Evolutionary conservation across 805 yeast genomes (phyloP).

Genomic region (Candida ascalaphidarum): DNA sequence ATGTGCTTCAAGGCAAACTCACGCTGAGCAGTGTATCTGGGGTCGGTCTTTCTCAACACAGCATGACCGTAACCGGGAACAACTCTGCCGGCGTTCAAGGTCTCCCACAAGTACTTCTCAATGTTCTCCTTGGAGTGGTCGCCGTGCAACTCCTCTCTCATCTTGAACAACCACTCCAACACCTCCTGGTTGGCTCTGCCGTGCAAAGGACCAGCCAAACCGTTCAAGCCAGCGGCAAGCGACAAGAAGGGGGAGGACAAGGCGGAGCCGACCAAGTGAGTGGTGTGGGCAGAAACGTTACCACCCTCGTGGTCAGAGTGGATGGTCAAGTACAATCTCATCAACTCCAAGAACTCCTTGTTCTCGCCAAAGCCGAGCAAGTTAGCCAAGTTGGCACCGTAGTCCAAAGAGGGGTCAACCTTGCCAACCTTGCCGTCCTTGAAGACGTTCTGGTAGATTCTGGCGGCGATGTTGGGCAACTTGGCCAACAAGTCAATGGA

Average conservation of each 20-base stretch:
- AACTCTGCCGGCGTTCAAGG: constrained; percentile 66
- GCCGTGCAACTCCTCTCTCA: constrained; percentile 61
- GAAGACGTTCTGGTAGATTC: constrained; percentile 58
- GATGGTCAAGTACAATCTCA: constrained; percentile 65
- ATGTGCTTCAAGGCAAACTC: constrained; percentile 57
- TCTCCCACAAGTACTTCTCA: constrained; percentile 61
- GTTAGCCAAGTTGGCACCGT: constrained; percentile 64
- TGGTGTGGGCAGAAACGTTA: constrained; percentile 74
- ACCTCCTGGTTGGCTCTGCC: constrained; percentile 86
- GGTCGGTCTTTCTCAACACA: constrained; percentile 76
- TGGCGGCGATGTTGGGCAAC: constrained; percentile 68
- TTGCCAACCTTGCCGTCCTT: constrained; percentile 51
- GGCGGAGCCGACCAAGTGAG: constrained; percentile 79
- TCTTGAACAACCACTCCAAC: constrained; percentile 59
- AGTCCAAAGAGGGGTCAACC: constrained; percentile 49
- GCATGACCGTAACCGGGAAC: constrained; percentile 90
- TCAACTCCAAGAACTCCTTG: constrained; percentile 56
- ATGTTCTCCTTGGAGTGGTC: constrained; percentile 44
- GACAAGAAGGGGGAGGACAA: constrained; percentile 69
- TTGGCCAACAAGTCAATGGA: constrained; percentile 61
- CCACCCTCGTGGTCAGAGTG: constrained; percentile 85
- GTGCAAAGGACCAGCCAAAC: constrained; percentile 81
- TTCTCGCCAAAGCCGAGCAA: constrained; percentile 53
- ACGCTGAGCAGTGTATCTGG: constrained; percentile 69
- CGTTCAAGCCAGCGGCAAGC: constrained; percentile 71